These are phyloP conservation scores for Solanum chacoense DNA, from an alignment of 305 asterid genomes.

Conservation along the genomic window DNA sequence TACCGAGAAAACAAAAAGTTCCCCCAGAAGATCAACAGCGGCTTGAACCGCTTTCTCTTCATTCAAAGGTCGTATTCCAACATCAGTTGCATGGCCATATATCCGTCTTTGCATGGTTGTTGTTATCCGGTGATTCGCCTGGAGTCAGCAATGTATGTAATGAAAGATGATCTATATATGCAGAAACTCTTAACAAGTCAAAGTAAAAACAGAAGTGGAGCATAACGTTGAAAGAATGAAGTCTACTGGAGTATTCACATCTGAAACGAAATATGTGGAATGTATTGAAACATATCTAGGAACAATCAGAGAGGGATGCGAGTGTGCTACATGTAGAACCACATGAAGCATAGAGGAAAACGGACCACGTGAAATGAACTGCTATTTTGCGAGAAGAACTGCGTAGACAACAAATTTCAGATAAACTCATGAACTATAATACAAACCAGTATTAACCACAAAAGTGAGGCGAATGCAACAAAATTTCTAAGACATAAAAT, in stretches of 20 bases:
- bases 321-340: background rate
- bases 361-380: background rate
- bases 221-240: background rate
- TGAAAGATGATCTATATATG: background rate
- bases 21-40: constrained; percentile 74
- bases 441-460: background rate
- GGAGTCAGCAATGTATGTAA: constrained; percentile 11
- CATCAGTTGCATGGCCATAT: constrained; percentile 64
- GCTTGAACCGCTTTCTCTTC: constrained; percentile 90
- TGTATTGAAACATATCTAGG: background rate
- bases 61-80: constrained; percentile 70
- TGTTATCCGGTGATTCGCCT: constrained; percentile 71
- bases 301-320: background rate
- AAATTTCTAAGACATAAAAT: background rate
- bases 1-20: constrained; percentile 64
- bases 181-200: background rate
- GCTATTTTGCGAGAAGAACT: background rate
- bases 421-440: background rate
- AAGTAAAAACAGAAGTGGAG: background rate
- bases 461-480: background rate
- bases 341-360: background rate
- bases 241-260: background rate
- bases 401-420: background rate
- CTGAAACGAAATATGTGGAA: background rate
- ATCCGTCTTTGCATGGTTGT: constrained; percentile 76